Evolutionary conservation across 495 filamentous ascomycete genomes (phyloP).

Genomic region (Aspergillus asperescens): DNA sequence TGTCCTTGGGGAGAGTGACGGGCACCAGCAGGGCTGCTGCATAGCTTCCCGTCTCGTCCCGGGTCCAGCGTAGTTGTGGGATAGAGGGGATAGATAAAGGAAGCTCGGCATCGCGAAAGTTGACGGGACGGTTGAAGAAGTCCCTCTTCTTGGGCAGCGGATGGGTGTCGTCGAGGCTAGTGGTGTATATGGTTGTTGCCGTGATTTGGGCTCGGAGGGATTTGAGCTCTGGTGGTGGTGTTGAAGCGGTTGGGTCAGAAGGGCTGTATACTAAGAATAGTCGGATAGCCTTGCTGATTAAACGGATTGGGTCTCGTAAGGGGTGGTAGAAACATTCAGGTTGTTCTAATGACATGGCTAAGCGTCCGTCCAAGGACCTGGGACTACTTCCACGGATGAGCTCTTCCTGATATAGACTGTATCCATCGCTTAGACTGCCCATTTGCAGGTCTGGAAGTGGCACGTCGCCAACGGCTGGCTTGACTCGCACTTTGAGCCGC

Average conservation of each 20-base stretch:
- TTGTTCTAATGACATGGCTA: slow-evolving; percentile 59
- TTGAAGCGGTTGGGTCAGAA: neutral
- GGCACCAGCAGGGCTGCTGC: slow-evolving; percentile 56
- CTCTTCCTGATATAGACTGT: slow-evolving; percentile 59
- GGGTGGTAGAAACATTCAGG: slow-evolving; percentile 55
- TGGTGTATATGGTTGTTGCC: slow-evolving; percentile 16
- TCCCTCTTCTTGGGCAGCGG: slow-evolving; percentile 10
- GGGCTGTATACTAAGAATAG: slow-evolving; percentile 5
- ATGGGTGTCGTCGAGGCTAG: neutral
- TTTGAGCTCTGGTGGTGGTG: slow-evolving; percentile 8
- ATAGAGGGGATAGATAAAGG: slow-evolving; percentile 5
- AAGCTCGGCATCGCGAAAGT: slow-evolving; percentile 6
- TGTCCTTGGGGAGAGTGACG: slow-evolving; percentile 51
- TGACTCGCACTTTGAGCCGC: slow-evolving; percentile 51
- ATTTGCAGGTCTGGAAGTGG: slow-evolving; percentile 54
- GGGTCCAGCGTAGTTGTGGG: slow-evolving; percentile 5
- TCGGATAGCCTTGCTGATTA: slow-evolving; percentile 11
- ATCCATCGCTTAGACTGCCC: slow-evolving; percentile 47
- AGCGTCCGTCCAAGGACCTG: slow-evolving; percentile 52
- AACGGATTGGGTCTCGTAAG: slow-evolving; percentile 19
- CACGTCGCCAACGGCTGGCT: slow-evolving; percentile 58
- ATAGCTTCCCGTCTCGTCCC: slow-evolving; percentile 31
- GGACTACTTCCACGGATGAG: slow-evolving; percentile 25
- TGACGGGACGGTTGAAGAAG: slow-evolving; percentile 10
- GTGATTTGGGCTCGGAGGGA: slow-evolving; percentile 11